Percentiles rank a stretch among this genome's conserved stretches.
Evolutionary conservation across 305 asterid species (phyloP).

Genomic region (Fraxinus sp.): DNA sequence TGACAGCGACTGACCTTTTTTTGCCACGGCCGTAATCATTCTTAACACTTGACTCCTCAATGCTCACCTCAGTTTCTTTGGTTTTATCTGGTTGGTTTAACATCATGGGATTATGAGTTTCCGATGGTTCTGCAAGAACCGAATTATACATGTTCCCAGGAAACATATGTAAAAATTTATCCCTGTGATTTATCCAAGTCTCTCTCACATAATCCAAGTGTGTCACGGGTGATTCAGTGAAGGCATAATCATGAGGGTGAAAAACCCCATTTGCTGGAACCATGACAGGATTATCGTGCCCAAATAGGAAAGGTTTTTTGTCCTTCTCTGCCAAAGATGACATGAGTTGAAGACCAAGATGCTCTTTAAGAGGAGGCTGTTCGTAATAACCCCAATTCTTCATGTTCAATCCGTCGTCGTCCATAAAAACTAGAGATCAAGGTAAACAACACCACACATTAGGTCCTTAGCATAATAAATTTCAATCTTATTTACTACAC

Average conservation of each 20-base stretch:
- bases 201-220: conserved; percentile 77
- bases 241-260: conserved; percentile 57
- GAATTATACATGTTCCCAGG: conserved; percentile 51
- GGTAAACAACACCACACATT: conserved; percentile 30
- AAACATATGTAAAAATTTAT: conserved; percentile 69
- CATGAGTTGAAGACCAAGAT: conserved; percentile 80
- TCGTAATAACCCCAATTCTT: conserved; percentile 96
- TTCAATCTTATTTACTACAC: background rate
- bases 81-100: conserved; percentile 54
- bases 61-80: conserved; percentile 38
- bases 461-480: conserved; percentile 10
- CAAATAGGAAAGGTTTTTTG: background rate
- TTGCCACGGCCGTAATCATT: conserved; percentile 37
- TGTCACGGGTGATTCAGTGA: conserved; percentile 57
- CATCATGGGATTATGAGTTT: conserved; percentile 56
- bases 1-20: background rate
- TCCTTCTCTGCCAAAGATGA: conserved; percentile 66
- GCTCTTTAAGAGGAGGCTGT: conserved; percentile 50
- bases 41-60: conserved; percentile 51
- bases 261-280: background rate
- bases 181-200: conserved; percentile 78
- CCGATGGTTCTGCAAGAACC: conserved; percentile 64
- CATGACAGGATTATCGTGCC: background rate
- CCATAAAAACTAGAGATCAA: conserved; percentile 49
- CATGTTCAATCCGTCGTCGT: conserved; percentile 74